These are phyloP conservation scores for Pistacia integerrima DNA, from an alignment of 345 rosid genomes.

Conservation along the genomic window DNA sequence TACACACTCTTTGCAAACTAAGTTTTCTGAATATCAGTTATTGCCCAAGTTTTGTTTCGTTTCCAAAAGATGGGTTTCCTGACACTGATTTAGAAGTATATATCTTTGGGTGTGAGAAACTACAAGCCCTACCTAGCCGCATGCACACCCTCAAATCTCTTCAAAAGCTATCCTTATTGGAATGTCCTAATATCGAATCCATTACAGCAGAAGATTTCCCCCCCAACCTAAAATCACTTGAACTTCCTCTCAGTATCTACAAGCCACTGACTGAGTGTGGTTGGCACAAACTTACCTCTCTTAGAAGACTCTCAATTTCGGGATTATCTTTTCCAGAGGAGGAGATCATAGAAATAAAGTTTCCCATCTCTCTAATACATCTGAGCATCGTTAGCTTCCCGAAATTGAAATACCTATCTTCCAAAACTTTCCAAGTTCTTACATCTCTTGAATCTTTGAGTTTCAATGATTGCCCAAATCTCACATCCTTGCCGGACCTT, in stretches of 20 bases:
- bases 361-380: no score
- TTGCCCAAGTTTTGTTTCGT: background rate
- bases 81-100: background rate
- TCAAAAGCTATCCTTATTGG: slow-evolving; percentile 9
- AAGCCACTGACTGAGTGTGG: slow-evolving; percentile 19
- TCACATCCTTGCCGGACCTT: background rate
- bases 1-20: background rate
- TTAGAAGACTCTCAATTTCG: slow-evolving; percentile 6
- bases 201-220: slow-evolving; percentile 25
- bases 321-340: background rate
- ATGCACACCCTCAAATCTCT: slow-evolving; percentile 15
- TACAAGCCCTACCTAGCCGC: background rate
- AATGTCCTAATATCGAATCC: slow-evolving; percentile 15
- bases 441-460: background rate
- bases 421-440: background rate
- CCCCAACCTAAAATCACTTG: slow-evolving; percentile 17
- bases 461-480: background rate
- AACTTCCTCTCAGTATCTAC: slow-evolving; percentile 8
- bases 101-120: no score
- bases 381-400: background rate
- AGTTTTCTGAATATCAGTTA: background rate
- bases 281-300: slow-evolving; percentile 16
- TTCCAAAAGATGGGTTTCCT: background rate
- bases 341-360: no score
- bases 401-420: background rate